Conservation (phyloP, 495 filamentous ascomycete genomes). For the Hyaloscypha finlandica region DNA sequence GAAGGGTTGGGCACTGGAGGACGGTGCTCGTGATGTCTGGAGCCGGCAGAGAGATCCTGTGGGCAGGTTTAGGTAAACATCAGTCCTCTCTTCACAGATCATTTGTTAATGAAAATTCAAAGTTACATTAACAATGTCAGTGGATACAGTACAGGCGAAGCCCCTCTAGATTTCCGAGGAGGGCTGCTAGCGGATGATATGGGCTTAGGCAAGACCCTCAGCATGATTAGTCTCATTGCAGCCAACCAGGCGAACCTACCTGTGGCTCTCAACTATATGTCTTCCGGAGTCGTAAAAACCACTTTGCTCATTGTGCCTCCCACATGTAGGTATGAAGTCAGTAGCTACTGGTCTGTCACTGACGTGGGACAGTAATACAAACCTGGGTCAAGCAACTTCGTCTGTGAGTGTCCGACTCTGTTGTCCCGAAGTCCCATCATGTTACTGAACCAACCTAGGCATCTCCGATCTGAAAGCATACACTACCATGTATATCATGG, state of each 20-base stretch:
- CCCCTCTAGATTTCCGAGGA: constrained; percentile 68
- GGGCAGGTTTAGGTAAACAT: constrained; percentile 33
- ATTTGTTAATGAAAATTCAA: no score
- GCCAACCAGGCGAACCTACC: constrained; percentile 11
- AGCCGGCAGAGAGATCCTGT: neutral
- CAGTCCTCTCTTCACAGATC: no score
- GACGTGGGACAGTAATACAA: constrained; percentile 14
- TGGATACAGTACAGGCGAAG: constrained; percentile 57
- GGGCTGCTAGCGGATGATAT: constrained; percentile 88
- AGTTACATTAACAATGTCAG: constrained; percentile 82
- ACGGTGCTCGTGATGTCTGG: constrained; percentile 1
- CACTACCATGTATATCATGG: constrained; percentile 80
- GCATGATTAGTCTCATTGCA: constrained; percentile 77
- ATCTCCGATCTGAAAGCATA: constrained; percentile 61
- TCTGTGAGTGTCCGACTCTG: no score
- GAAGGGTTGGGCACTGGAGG: constrained; percentile 32
- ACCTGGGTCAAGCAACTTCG: constrained; percentile 10
- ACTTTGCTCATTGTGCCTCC: constrained; percentile 17
- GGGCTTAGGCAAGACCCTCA: constrained; percentile 93
- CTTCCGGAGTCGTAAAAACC: neutral
- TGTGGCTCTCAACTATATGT: neutral
- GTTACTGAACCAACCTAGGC: constrained; percentile 32
- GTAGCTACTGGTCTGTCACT: neutral
- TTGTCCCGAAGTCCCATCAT: no score
- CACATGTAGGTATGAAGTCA: neutral